A percentile compares a stretch with the other conserved stretches of the same genome.
Conservation (phyloP, 2,329 filamentous ascomycete genomes). For the Rhytidhysteron rufulum region DNA sequence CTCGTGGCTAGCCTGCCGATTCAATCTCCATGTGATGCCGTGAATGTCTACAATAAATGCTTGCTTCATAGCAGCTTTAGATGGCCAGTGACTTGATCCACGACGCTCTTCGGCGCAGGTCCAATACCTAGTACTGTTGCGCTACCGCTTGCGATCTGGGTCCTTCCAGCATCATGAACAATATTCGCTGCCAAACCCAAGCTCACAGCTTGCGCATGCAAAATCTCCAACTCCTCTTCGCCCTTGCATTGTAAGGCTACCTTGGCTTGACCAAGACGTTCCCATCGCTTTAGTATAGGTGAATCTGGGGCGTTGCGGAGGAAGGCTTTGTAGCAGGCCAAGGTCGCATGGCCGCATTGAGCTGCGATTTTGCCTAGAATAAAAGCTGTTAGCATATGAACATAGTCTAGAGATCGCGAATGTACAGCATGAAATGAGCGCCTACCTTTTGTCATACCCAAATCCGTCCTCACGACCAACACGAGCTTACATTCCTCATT, state of each 20-base stretch:
- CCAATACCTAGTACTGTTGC: conserved; percentile 79
- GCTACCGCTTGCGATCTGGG: conserved; percentile 92
- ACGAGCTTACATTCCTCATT: conserved; percentile 92
- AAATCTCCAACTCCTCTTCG: conserved; percentile 71
- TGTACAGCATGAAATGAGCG: neutral
- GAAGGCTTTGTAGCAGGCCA: conserved; percentile 92
- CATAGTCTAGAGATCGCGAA: conserved; percentile 3
- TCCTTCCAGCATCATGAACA: conserved; percentile 92
- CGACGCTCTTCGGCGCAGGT: conserved; percentile 74
- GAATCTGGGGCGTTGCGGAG: conserved; percentile 53
- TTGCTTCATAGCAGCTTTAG: conserved; percentile 76
- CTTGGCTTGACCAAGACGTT: conserved; percentile 82
- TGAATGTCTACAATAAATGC: too few relatives aligned
- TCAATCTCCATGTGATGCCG: too few relatives aligned
- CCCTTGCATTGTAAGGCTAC: conserved; percentile 86
- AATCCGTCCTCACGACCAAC: conserved; percentile 84
- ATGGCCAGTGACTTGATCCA: conserved; percentile 80
- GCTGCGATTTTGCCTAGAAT: conserved; percentile 87
- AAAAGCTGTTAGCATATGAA: conserved; percentile 6
- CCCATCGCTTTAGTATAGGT: conserved; percentile 76
- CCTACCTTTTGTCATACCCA: conserved; percentile 95
- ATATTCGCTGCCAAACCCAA: conserved; percentile 84
- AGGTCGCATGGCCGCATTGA: conserved; percentile 91
- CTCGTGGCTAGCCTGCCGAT: too few relatives aligned
- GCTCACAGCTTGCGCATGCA: conserved; percentile 76